These are phyloP conservation scores for Monilinia polystroma DNA, from an alignment of 2,329 filamentous ascomycete genomes.

Conservation along the genomic window DNA sequence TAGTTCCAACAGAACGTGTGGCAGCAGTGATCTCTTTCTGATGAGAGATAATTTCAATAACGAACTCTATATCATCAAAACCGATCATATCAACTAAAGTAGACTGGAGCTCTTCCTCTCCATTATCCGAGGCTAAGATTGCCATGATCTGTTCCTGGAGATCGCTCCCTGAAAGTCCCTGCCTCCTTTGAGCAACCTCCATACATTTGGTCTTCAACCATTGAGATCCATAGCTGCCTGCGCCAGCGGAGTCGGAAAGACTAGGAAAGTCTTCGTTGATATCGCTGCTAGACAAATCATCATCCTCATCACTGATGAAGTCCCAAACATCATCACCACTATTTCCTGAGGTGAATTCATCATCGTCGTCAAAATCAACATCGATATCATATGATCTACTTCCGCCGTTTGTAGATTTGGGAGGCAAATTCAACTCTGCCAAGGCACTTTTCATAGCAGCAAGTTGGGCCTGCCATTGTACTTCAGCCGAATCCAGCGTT, in stretches of 20 bases:
- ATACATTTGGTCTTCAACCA: constrained; percentile 75
- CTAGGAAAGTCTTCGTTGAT: constrained; percentile 49
- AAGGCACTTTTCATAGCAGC: constrained; percentile 84
- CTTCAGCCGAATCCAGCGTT: constrained; percentile 42
- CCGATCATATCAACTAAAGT: constrained; percentile 86
- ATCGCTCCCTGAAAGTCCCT: constrained; percentile 66
- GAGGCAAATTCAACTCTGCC: constrained; percentile 62
- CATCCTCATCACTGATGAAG: constrained; percentile 74
- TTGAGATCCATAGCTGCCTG: constrained; percentile 51
- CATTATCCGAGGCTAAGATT: constrained; percentile 63
- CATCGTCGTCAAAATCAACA: constrained; percentile 64
- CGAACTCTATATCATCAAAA: constrained; percentile 89
- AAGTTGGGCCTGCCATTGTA: constrained; percentile 82
- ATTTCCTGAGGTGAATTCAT: constrained; percentile 52
- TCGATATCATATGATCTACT: constrained; percentile 54
- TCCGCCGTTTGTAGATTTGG: constrained; percentile 44
- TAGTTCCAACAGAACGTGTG: constrained; percentile 40
- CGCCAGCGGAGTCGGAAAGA: constrained; percentile 32
- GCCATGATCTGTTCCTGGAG: constrained; percentile 76
- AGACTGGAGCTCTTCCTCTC: constrained; percentile 88
- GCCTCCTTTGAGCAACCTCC: constrained; percentile 61
- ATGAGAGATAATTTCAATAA: constrained; percentile 84
- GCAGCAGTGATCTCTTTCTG: constrained; percentile 63
- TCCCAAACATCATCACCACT: constrained; percentile 88
- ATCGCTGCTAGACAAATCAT: constrained; percentile 65